phyloP scores from a whole-genome alignment of 306 rosid genomes.

The Cotoneaster glaucophyllus region DNA sequence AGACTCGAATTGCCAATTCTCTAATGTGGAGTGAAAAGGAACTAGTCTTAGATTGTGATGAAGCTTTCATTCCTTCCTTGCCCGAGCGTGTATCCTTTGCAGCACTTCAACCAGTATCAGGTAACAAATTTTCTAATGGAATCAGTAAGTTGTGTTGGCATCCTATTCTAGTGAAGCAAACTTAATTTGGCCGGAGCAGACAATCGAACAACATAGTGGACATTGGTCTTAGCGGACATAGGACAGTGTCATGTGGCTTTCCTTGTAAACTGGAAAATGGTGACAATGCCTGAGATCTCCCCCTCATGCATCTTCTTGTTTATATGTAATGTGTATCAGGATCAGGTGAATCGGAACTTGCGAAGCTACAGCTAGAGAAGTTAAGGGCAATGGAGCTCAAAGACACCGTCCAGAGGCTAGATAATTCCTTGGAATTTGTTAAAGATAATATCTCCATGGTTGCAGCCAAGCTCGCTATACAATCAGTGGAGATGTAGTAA shows the following conservation, averaged over 20 bases:
- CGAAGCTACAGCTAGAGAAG: slow-evolving; percentile 31
- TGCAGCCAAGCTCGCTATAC: slow-evolving; percentile 47
- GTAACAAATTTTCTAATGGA: slow-evolving; percentile 3
- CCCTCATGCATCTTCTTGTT: no score
- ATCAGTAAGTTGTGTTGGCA: no score
- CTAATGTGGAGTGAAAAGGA: slow-evolving; percentile 36
- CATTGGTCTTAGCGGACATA: no score
- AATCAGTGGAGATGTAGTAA: slow-evolving; percentile 31
- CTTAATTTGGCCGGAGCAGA: no score
- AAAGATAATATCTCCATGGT: slow-evolving; percentile 27
- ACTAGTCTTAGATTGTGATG: slow-evolving; percentile 25
- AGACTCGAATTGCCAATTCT: slow-evolving; percentile 36
- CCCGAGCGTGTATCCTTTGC: slow-evolving; percentile 42
- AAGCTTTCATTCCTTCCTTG: slow-evolving; percentile 35
- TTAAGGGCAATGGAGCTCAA: slow-evolving; percentile 42
- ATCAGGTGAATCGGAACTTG: slow-evolving; percentile 33
- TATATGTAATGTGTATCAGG: slow-evolving; percentile 11
- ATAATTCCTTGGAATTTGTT: slow-evolving; percentile 19
- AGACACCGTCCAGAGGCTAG: slow-evolving; percentile 34
- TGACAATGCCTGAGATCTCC: no score
- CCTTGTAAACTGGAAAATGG: no score
- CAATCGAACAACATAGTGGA: no score
- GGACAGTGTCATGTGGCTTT: no score
- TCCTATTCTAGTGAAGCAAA: no score
- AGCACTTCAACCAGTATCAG: slow-evolving; percentile 43